These are phyloP conservation scores for Hyphopichia pseudoburtonii DNA, from an alignment of 1,139 yeast genomes.

Conservation along the genomic window DNA sequence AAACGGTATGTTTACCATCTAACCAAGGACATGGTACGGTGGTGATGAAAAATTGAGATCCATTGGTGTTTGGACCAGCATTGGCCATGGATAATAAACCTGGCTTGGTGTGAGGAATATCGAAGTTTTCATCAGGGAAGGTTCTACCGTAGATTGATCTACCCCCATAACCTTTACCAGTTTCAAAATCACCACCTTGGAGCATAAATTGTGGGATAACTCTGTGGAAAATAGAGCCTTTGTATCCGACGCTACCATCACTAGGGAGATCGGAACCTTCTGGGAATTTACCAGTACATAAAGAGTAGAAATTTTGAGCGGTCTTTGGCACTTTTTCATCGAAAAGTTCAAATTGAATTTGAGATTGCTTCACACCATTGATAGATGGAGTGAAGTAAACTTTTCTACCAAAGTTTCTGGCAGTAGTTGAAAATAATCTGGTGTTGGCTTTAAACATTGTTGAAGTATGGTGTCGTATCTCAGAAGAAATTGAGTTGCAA, in stretches of 20 bases:
- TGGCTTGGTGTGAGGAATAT: conserved; percentile 32
- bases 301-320: conserved; percentile 92
- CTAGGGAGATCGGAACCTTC: too few species aligned
- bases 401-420: conserved; percentile 33
- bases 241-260: conserved; percentile 93
- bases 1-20: conserved; percentile 43
- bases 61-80: conserved; percentile 45
- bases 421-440: conserved; percentile 32
- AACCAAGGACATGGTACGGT: conserved; percentile 46
- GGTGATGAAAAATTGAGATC: conserved; percentile 44
- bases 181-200: conserved; percentile 45
- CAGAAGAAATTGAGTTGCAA: neutral
- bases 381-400: conserved; percentile 39
- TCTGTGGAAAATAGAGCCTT: conserved; percentile 60
- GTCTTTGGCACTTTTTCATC: conserved; percentile 94
- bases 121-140: conserved; percentile 40
- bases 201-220: conserved; percentile 44
- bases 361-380: conserved; percentile 30
- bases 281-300: conserved; percentile 91
- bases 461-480: neutral
- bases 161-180: conserved; percentile 43
- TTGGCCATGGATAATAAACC: conserved; percentile 46
- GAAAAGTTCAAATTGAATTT: conserved; percentile 59
- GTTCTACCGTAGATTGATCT: conserved; percentile 39
- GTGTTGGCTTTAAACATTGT: conserved; percentile 7